These are phyloP conservation scores for Schizonepeta tenuifolia DNA, from an alignment of 257 asterid species.

Conservation along the genomic window DNA sequence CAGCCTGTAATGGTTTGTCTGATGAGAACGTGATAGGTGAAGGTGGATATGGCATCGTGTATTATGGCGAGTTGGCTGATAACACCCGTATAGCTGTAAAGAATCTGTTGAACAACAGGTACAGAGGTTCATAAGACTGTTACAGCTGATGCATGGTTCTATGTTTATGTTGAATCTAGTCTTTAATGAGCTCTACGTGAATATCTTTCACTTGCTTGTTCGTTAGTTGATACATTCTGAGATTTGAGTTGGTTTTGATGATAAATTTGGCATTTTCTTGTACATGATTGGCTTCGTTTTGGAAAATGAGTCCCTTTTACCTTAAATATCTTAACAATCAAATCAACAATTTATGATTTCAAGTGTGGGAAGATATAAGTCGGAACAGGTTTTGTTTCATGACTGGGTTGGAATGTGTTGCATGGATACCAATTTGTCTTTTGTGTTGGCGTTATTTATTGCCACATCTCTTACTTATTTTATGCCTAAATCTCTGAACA, in stretches of 20 bases:
- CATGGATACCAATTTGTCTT: neutral
- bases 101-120: slow-evolving; percentile 92
- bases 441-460: neutral
- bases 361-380: slow-evolving; percentile 11
- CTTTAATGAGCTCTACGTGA: neutral
- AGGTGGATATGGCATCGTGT: slow-evolving; percentile 97
- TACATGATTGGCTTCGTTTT: neutral
- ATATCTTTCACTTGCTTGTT: neutral
- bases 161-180: slow-evolving; percentile 7
- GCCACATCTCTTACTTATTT: slow-evolving; percentile 6
- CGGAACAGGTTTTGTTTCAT: neutral
- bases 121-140: slow-evolving; percentile 19
- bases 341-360: neutral
- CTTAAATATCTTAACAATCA: slow-evolving; percentile 2
- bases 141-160: neutral
- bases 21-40: slow-evolving; percentile 95
- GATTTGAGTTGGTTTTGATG: neutral
- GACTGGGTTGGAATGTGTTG: neutral
- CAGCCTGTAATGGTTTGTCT: slow-evolving; percentile 85
- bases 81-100: slow-evolving; percentile 82
- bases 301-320: neutral
- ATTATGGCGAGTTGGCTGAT: slow-evolving; percentile 73
- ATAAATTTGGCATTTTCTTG: neutral
- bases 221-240: neutral
- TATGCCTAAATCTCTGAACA: neutral